A percentile compares a stretch with the other conserved stretches of the same genome.
Conservation (phyloP, 2,329 filamentous ascomycete genomes). For the Penicillium aurantiogriseum region DNA sequence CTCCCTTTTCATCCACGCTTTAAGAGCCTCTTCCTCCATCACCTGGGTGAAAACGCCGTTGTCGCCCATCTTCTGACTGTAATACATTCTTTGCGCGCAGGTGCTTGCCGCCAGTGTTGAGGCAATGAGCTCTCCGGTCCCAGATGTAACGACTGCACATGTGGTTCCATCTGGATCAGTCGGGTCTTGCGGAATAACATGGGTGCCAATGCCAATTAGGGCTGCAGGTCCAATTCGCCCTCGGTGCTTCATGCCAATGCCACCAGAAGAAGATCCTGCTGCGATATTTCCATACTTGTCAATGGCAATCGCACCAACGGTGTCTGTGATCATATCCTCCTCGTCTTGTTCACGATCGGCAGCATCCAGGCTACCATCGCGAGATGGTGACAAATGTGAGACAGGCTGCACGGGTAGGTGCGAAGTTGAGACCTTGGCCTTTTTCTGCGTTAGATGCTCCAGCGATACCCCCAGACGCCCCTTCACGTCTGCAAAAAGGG, state of each 20-base stretch:
- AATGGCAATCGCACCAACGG: slow-evolving; percentile 91
- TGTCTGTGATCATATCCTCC: slow-evolving; percentile 76
- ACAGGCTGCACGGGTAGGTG: neutral
- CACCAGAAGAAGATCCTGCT: slow-evolving; percentile 91
- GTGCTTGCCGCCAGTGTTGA: slow-evolving; percentile 87
- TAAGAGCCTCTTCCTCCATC: slow-evolving; percentile 74
- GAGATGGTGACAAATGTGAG: neutral
- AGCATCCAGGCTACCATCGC: neutral
- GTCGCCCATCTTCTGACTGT: slow-evolving; percentile 60
- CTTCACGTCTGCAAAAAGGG: neutral
- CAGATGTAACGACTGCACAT: slow-evolving; percentile 85
- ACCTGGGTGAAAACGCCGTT: slow-evolving; percentile 63
- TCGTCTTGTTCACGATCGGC: neutral
- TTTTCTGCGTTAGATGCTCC: neutral
- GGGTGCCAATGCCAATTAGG: slow-evolving; percentile 85
- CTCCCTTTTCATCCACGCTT: slow-evolving; percentile 77
- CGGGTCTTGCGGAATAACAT: slow-evolving; percentile 74
- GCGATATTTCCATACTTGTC: slow-evolving; percentile 84
- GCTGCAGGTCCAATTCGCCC: slow-evolving; percentile 91
- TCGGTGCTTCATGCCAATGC: slow-evolving; percentile 96
- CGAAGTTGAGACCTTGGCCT: neutral
- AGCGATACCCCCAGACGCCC: neutral
- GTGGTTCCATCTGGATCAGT: slow-evolving; percentile 66
- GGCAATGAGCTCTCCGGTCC: slow-evolving; percentile 96
- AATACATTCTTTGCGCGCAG: slow-evolving; percentile 82